Evolutionary conservation across 345 rosid genomes (phyloP), one percentile per base, ranked within the genome.

Genomic region (Durio zibethinus): DNA sequence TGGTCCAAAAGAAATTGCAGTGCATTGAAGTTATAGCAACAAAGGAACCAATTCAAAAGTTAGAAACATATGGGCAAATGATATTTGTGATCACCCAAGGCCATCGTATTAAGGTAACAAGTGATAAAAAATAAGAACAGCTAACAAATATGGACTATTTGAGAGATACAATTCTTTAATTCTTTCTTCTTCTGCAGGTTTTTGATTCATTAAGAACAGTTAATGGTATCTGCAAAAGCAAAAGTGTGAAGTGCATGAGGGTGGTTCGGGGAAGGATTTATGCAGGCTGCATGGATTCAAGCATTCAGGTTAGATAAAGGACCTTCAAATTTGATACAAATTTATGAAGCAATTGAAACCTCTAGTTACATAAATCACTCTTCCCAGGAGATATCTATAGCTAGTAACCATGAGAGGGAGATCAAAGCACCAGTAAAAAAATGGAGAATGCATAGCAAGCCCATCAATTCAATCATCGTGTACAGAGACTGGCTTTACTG

Each of bases 401-500:
- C 83, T 9, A 89, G 82, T 84, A 86, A 89, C 76, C 81, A 86
- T 61, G 93, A 86, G 66, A 81, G 91, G 69, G 94, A 93, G 86
- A 90, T 95, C 79, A 93, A 83, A 85, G 86, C 92, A 56, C 88
- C 97, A 5, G 71, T 82, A 2, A 90, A 87, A 81, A 88, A 87
- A 74, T 93, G 98, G 96, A 87, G 83, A 66, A 82, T 93, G 83
- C 92, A 88, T 73, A 87, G 73, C 80, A 90, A 85, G 77, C 89
- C 96, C 21, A 82, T 91, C 57, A 93, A 80, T 81, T 86, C 94
- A 42, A 84, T 95, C 45, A 72, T 84, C 76, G 83, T 88, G 68
- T 90, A 90, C 86, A 93, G 82, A 87, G 95, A 95, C 71, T 93
- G 96, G 92, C 82, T 95, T 74, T 95, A 95, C 63, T 86, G 89